Conservation (phyloP, 768 basidiomycete species). For the Tricholoma hemisulphureum region DNA sequence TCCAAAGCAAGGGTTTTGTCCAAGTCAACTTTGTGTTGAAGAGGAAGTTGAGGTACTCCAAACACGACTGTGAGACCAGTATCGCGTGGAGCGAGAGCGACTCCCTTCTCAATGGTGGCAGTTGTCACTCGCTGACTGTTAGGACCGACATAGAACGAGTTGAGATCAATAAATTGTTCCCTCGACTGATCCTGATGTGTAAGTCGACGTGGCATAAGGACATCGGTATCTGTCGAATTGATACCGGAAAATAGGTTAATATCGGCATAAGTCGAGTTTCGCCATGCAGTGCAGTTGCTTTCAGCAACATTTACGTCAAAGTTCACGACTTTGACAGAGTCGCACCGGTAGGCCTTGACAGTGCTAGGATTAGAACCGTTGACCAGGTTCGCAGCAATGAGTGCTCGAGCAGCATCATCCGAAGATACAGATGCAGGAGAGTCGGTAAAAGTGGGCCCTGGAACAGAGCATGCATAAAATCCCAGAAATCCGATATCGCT, state of each 20-base stretch:
- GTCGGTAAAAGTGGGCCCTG: conserved; percentile 13
- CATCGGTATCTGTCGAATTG: conserved; percentile 23
- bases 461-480: conserved; percentile 13
- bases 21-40: conserved; percentile 12
- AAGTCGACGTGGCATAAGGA: conserved; percentile 21
- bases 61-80: conserved; percentile 15
- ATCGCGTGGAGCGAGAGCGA: conserved; percentile 16
- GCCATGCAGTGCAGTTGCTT: conserved; percentile 19
- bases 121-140: conserved; percentile 5
- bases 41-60: conserved; percentile 18
- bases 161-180: conserved; percentile 6
- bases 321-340: background rate
- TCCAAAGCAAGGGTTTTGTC: conserved; percentile 18
- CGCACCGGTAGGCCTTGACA: conserved; percentile 12
- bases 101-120: conserved; percentile 12
- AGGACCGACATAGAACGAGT: conserved; percentile 16
- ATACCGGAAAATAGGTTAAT: conserved; percentile 10
- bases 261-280: conserved; percentile 23
- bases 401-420: conserved; percentile 9
- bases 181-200: background rate
- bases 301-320: conserved; percentile 10
- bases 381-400: conserved; percentile 7
- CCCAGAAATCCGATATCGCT: conserved; percentile 18
- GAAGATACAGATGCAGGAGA: conserved; percentile 17
- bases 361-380: conserved; percentile 11